Conservation (phyloP, 768 basidiomycete genomes). For the Pleurotus sapidus region DNA sequence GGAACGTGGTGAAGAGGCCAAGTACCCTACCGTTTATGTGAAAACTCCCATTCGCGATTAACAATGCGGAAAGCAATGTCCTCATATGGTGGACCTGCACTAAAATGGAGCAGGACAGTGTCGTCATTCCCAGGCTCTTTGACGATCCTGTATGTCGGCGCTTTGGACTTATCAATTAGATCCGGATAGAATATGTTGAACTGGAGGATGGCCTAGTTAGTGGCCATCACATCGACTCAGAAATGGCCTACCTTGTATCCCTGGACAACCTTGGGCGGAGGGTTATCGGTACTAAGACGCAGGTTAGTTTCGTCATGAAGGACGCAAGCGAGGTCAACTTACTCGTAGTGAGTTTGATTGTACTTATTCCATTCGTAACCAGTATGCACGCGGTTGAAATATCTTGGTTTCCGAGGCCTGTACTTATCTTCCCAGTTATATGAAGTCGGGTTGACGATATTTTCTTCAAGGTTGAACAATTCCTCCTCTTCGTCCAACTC, state of each 20-base stretch:
- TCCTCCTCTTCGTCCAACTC: constrained; percentile 97
- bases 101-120: constrained; percentile 90
- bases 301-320: constrained; percentile 14
- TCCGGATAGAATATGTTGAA: constrained; percentile 99
- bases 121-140: constrained; percentile 95
- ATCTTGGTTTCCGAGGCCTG: constrained; percentile 92
- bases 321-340: constrained; percentile 27
- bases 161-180: constrained; percentile 96
- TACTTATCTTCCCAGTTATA: constrained; percentile 99
- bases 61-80: constrained; percentile 99
- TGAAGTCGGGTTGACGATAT: constrained; percentile 74
- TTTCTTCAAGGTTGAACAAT: constrained; percentile 91
- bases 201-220: constrained; percentile 25
- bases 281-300: constrained; percentile 82
- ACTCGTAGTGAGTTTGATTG: constrained; percentile 99
- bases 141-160: constrained; percentile 94
- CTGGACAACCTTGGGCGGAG: constrained; percentile 98
- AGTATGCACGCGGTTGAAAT: constrained; percentile 98
- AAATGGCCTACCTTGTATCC: constrained; percentile 78
- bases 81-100: constrained; percentile 96
- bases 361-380: constrained; percentile 99
- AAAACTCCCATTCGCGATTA: constrained; percentile 97
- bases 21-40: constrained; percentile 78
- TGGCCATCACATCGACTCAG: no score
- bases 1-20: background rate